Conservation (phyloP, 129 eudicot species). For the Helianthus tuberosus region DNA sequence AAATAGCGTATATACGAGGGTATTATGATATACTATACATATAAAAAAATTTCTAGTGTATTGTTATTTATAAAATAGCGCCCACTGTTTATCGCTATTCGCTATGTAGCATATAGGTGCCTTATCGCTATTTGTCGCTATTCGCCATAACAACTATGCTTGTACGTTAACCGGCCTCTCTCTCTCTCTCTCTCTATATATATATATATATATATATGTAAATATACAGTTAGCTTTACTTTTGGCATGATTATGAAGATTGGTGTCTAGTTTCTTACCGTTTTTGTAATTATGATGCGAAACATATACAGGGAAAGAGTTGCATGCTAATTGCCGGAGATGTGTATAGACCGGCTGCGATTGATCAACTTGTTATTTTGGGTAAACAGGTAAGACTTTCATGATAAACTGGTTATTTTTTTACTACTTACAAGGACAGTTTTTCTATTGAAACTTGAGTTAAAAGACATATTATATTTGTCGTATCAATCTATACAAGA, state of each 20-base stretch:
- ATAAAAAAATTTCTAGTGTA: no score
- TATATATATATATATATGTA: no score
- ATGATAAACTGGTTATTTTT: background rate
- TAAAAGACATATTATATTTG: background rate
- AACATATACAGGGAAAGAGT: conserved; percentile 75
- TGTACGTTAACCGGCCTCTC: no score
- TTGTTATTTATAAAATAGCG: no score
- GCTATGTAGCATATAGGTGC: no score
- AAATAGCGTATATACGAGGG: no score
- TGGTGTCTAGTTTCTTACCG: conserved; percentile 16
- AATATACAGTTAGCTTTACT: background rate
- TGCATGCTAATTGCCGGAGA: conserved; percentile 99
- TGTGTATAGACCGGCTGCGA: conserved; percentile 98
- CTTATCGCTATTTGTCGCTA: no score
- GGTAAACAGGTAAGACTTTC: conserved; percentile 71
- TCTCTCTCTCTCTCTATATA: no score
- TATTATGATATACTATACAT: no score
- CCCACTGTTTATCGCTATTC: no score
- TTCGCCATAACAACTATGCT: no score
- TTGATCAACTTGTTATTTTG: conserved; percentile 90
- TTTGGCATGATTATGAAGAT: background rate
- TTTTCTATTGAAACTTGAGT: background rate
- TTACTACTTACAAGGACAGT: background rate
- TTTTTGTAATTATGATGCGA: conserved; percentile 20
- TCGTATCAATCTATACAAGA: background rate